These are phyloP conservation scores for Pythium periplocum DNA, from an alignment of 352 stramenopile genomes.

Conservation along the genomic window DNA sequence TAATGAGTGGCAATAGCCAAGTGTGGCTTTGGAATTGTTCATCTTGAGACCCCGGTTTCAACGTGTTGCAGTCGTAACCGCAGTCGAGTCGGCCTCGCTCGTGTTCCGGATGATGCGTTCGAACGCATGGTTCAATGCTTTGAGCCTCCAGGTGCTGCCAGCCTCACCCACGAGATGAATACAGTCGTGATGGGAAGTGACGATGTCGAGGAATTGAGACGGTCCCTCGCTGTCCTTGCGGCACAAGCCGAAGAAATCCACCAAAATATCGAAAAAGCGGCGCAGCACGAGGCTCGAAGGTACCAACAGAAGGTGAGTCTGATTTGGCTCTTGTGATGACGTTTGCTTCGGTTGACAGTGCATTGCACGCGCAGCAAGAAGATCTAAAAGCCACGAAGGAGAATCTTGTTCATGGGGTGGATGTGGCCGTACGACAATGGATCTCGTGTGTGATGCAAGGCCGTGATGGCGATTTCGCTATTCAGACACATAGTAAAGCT, in stretches of 20 bases:
- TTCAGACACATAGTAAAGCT: no score
- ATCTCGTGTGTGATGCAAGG: slow-evolving; percentile 34
- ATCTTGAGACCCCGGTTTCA: slow-evolving; percentile 21
- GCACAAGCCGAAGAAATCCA: neutral
- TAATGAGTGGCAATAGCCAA: slow-evolving; percentile 10
- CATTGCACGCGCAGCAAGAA: slow-evolving; percentile 9
- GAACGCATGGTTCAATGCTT: slow-evolving; percentile 43
- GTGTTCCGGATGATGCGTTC: slow-evolving; percentile 39
- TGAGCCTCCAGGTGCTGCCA: slow-evolving; percentile 20
- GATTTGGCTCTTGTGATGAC: no score
- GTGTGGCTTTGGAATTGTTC: slow-evolving; percentile 44
- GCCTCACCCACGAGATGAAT: slow-evolving; percentile 19
- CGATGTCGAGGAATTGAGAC: neutral
- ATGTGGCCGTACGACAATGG: slow-evolving; percentile 52
- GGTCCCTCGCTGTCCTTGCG: no score
- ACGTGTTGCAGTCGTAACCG: slow-evolving; percentile 41
- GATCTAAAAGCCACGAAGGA: slow-evolving; percentile 28
- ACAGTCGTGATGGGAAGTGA: slow-evolving; percentile 4
- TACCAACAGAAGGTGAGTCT: neutral
- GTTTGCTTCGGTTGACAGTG: no score
- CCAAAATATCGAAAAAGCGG: slow-evolving; percentile 2
- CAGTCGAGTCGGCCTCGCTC: slow-evolving; percentile 11
- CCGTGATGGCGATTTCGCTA: neutral
- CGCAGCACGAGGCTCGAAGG: neutral
- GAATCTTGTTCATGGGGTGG: slow-evolving; percentile 42